Conservation (phyloP, 768 basidiomycete species). For the Kwoniella heveanensis region DNA sequence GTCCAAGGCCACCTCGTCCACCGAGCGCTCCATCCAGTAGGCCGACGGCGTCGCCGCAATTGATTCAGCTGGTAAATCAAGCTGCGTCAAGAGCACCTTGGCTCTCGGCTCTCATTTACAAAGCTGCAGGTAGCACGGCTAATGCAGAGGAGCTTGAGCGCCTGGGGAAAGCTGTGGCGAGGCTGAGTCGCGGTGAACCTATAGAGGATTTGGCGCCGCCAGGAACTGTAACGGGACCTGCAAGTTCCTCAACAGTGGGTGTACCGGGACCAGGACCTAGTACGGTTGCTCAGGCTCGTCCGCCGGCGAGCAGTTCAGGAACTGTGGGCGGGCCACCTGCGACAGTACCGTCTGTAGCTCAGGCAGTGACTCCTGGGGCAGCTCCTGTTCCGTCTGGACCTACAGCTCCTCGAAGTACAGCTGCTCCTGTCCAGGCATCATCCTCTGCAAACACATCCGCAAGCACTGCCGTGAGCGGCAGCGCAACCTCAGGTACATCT, state of each 20-base stretch:
- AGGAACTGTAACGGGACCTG: not conserved
- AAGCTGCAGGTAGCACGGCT: constrained; percentile 44
- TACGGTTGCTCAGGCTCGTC: not conserved
- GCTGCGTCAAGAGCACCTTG: constrained; percentile 44
- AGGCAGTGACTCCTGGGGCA: not conserved
- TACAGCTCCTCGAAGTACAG: too few relatives aligned
- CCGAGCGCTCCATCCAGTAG: not conserved
- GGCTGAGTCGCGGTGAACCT: constrained; percentile 38
- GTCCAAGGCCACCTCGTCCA: constrained; percentile 2
- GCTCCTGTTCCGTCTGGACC: not conserved
- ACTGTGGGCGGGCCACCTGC: not conserved
- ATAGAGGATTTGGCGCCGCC: constrained; percentile 24
- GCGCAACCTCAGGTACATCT: too few relatives aligned
- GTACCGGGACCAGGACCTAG: constrained; percentile 14
- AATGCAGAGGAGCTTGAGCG: constrained; percentile 45
- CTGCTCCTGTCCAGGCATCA: too few relatives aligned
- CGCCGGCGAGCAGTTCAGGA: not conserved
- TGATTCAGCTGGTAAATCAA: constrained; percentile 47
- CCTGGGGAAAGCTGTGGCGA: constrained; percentile 37
- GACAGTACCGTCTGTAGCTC: not conserved
- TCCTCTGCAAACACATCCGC: not conserved
- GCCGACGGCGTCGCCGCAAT: constrained; percentile 18
- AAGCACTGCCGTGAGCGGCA: not conserved
- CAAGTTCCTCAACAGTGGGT: not conserved
- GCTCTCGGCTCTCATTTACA: constrained; percentile 49